Evolutionary conservation across 306 rosid species (phyloP).

Genomic region (Begonia peltatifolia): DNA sequence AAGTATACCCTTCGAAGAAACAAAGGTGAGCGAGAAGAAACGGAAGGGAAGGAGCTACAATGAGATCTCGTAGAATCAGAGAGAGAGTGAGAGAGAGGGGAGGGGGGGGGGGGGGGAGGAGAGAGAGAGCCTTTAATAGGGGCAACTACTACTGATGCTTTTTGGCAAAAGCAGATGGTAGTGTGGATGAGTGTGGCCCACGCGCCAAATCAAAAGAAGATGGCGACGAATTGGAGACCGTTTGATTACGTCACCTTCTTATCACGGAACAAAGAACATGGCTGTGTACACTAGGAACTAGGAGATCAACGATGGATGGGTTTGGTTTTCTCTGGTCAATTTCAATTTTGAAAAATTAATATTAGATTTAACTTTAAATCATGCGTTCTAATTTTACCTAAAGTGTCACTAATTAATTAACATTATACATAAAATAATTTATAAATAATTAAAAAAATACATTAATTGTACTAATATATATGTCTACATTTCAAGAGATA

Average conservation of each 20-base stretch:
- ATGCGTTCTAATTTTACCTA: too few relatives aligned
- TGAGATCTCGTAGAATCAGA: constrained; percentile 9
- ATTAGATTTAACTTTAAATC: too few relatives aligned
- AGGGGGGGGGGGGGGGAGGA: constrained; percentile 5
- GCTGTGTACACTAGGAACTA: too few relatives aligned
- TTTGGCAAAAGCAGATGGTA: constrained; percentile 1
- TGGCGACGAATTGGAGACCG: constrained; percentile 1
- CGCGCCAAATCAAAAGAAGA: constrained; percentile 1
- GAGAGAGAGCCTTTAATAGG: constrained; percentile 16
- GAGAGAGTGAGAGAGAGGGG: constrained; percentile 3
- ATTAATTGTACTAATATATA: too few relatives aligned
- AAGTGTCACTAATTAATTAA: too few relatives aligned
- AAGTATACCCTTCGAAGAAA: not conserved
- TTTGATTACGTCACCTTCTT: not conserved
- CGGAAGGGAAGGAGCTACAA: constrained; percentile 2
- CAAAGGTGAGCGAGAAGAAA: constrained; percentile 6
- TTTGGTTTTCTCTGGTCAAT: too few relatives aligned
- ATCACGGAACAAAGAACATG: too few relatives aligned
- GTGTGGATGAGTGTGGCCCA: constrained; percentile 6
- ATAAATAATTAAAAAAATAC: too few relatives aligned
- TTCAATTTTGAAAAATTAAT: too few relatives aligned
- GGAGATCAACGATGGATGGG: too few relatives aligned
- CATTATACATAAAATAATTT: too few relatives aligned
- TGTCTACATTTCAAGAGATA: too few relatives aligned
- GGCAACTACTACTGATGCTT: constrained; percentile 8